These are phyloP conservation scores for Castanopsis chinensis DNA, from an alignment of 306 rosid genomes.

Conservation along the genomic window DNA sequence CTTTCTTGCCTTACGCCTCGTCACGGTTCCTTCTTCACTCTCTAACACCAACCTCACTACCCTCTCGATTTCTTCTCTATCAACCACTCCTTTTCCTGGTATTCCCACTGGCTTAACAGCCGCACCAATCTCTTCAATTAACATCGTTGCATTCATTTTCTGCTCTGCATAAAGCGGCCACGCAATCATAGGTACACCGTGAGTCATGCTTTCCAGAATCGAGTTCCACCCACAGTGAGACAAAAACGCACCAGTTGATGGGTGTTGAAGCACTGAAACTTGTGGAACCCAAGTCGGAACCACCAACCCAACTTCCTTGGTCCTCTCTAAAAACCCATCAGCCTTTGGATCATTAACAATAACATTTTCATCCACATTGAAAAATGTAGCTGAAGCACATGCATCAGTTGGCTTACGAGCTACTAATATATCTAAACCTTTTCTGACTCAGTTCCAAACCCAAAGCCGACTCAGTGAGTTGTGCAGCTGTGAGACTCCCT, in stretches of 20 bases:
- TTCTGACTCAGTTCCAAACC: conserved; percentile 43
- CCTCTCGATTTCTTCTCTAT: conserved; percentile 35
- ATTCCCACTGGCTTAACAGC: conserved; percentile 6
- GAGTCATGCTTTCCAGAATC: conserved; percentile 30
- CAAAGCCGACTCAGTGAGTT: conserved; percentile 38
- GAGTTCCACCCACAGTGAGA: conserved; percentile 65
- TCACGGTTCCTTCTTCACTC: conserved; percentile 29
- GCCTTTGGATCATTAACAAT: not conserved
- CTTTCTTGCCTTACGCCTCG: conserved; percentile 14
- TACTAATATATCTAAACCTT: conserved; percentile 43
- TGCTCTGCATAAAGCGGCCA: conserved; percentile 60
- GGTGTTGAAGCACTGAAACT: conserved; percentile 19
- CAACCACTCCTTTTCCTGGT: not conserved
- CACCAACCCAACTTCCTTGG: not conserved
- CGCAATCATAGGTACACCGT: conserved; percentile 45
- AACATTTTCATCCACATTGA: conserved; percentile 4
- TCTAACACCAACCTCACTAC: conserved; percentile 27
- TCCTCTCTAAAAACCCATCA: conserved; percentile 42
- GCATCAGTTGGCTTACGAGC: conserved; percentile 7
- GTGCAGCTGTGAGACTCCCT: conserved; percentile 22
- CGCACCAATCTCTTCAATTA: conserved; percentile 34
- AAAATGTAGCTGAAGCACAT: conserved; percentile 3
- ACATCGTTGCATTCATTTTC: conserved; percentile 38
- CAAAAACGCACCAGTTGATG: conserved; percentile 37
- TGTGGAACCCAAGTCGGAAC: conserved; percentile 43